Conservation (phyloP, 441 rosid species). For the Erodium chrysanthum region DNA sequence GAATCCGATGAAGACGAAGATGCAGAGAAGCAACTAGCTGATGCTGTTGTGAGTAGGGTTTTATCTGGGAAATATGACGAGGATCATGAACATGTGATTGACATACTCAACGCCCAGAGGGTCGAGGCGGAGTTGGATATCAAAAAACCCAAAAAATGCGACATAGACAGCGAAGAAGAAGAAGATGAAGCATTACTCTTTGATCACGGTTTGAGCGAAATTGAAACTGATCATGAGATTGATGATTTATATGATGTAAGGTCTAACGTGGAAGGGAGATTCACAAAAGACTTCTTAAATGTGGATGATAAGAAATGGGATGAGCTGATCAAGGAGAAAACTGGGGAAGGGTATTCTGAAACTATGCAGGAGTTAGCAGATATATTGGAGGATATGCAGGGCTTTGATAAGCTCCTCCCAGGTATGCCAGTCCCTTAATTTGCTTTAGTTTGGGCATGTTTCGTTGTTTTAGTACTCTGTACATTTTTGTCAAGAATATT, state of each 20-base stretch:
- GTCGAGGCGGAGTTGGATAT: neutral
- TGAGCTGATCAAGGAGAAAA: slow-evolving; percentile 43
- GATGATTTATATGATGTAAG: slow-evolving; percentile 51
- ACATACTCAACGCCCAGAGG: slow-evolving; percentile 19
- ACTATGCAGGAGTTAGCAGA: slow-evolving; percentile 66
- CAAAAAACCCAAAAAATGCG: neutral
- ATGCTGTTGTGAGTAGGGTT: neutral
- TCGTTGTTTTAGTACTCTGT: neutral
- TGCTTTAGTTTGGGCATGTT: neutral
- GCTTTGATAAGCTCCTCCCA: slow-evolving; percentile 84
- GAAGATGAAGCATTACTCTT: too few species aligned
- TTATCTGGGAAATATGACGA: neutral
- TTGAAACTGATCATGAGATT: slow-evolving; percentile 59
- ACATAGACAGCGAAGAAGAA: too few species aligned
- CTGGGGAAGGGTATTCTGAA: slow-evolving; percentile 40
- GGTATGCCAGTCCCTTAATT: slow-evolving; percentile 27
- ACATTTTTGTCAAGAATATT: neutral
- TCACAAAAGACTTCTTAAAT: slow-evolving; percentile 55
- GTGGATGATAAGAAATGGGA: slow-evolving; percentile 84
- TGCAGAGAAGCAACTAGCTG: neutral
- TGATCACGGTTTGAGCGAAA: slow-evolving; percentile 48
- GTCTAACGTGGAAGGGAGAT: slow-evolving; percentile 33
- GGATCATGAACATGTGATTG: slow-evolving; percentile 33
- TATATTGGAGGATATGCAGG: slow-evolving; percentile 74
- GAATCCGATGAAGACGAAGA: neutral